phyloP scores from a whole-genome alignment of 2,329 filamentous ascomycete species.

The Penicillium sp. region DNA sequence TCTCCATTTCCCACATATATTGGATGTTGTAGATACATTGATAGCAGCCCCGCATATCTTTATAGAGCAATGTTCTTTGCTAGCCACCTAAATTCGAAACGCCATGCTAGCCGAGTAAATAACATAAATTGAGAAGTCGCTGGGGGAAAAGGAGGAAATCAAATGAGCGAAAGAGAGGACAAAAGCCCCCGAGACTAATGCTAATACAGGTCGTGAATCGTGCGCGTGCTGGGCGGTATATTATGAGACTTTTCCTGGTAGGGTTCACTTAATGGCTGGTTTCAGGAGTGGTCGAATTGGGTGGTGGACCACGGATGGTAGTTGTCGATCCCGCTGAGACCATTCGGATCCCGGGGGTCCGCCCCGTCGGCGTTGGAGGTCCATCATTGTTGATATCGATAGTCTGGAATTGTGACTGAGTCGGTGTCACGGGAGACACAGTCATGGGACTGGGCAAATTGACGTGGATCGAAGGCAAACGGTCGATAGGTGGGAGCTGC shows the following conservation, averaged over 20 bases:
- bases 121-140: conserved; percentile 2
- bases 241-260: background rate
- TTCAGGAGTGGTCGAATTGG: conserved; percentile 5
- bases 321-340: conserved; percentile 2
- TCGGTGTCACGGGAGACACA: conserved; percentile 26
- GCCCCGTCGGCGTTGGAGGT: conserved; percentile 6
- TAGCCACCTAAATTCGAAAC: conserved; percentile 16
- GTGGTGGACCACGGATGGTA: background rate
- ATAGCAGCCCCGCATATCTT: background rate
- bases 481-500: conserved; percentile 20
- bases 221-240: conserved; percentile 13
- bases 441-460: conserved; percentile 30
- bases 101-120: conserved; percentile 26
- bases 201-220: conserved; percentile 25
- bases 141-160: conserved; percentile 10
- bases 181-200: conserved; percentile 11
- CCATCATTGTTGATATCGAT: conserved; percentile 1
- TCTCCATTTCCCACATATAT: background rate
- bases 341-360: background rate
- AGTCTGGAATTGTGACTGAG: conserved; percentile 10
- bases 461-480: conserved; percentile 34
- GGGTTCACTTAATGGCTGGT: background rate
- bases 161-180: background rate
- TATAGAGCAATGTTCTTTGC: background rate
- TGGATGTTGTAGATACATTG: background rate